These are phyloP conservation scores for Acanthamoeba castellanii DNA, from an alignment of 208 protist species.

Conservation along the genomic window DNA sequence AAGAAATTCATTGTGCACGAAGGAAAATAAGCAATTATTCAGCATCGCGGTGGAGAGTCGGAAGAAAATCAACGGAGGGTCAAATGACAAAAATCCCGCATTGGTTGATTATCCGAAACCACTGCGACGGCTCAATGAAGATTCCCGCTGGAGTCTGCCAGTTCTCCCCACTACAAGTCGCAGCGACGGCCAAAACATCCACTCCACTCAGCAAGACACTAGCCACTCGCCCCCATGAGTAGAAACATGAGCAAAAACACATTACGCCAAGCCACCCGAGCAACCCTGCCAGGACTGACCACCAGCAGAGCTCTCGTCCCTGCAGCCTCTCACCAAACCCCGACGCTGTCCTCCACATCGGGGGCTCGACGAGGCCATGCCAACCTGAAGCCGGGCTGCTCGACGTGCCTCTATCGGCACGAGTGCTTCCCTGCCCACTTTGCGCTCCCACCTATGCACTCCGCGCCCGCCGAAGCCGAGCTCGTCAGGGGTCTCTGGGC, in stretches of 20 bases:
- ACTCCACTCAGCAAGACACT: neutral
- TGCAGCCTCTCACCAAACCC: too few relatives aligned
- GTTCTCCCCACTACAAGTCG: neutral
- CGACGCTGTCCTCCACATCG: neutral
- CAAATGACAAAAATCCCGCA: neutral
- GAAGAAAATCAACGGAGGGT: neutral
- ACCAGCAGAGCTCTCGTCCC: too few relatives aligned
- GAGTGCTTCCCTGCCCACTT: conserved; percentile 53
- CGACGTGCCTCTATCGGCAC: neutral
- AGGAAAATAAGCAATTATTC: neutral
- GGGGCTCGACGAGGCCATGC: neutral
- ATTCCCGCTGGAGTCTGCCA: neutral
- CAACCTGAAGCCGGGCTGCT: neutral
- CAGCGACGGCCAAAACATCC: neutral
- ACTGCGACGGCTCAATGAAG: neutral
- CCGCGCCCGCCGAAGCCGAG: neutral
- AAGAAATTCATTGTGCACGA: neutral
- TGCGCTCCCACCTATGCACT: neutral
- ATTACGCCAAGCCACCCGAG: neutral
- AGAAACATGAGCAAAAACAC: neutral
- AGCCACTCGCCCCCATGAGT: too few relatives aligned
- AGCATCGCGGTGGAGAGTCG: neutral
- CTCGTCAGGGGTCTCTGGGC: neutral
- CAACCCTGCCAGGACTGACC: too few relatives aligned
- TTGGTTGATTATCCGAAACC: neutral